phyloP scores from a whole-genome alignment of 2,329 filamentous ascomycete species.

The Verticillium klebahnii region DNA sequence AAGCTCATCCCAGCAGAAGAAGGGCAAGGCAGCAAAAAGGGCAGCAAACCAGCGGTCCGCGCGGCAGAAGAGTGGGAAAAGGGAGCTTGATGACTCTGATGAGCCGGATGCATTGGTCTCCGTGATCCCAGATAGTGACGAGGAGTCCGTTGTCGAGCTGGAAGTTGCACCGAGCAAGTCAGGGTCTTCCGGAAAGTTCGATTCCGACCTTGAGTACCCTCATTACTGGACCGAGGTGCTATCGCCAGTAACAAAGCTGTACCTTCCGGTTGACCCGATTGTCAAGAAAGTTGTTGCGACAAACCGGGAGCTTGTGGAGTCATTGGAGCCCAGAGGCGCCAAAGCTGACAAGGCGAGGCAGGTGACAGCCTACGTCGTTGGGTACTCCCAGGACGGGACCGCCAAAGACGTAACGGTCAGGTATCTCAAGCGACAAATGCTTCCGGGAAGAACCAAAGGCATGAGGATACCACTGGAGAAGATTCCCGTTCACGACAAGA shows the following conservation, averaged over 20 bases:
- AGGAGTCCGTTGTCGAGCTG: slow-evolving; percentile 56
- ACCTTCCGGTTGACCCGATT: slow-evolving; percentile 72
- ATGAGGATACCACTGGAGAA: slow-evolving; percentile 75
- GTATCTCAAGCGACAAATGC: slow-evolving; percentile 75
- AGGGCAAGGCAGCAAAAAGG: slow-evolving; percentile 13
- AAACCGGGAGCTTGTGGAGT: slow-evolving; percentile 65
- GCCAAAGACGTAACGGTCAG: slow-evolving; percentile 93
- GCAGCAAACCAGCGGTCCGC: slow-evolving; percentile 5
- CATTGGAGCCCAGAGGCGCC: slow-evolving; percentile 76
- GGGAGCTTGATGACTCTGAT: neutral
- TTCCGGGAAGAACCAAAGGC: slow-evolving; percentile 88
- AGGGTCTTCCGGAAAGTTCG: slow-evolving; percentile 48
- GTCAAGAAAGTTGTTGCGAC: slow-evolving; percentile 66
- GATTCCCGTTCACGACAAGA: slow-evolving; percentile 70
- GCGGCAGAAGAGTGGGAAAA: neutral
- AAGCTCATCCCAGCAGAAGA: slow-evolving; percentile 17
- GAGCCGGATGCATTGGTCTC: slow-evolving; percentile 9
- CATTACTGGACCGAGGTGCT: slow-evolving; percentile 92
- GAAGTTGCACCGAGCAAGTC: slow-evolving; percentile 36
- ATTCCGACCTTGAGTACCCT: slow-evolving; percentile 75
- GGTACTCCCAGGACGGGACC: slow-evolving; percentile 76
- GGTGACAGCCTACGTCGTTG: slow-evolving; percentile 84
- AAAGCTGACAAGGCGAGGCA: slow-evolving; percentile 85
- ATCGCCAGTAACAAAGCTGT: slow-evolving; percentile 75
- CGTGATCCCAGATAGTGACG: slow-evolving; percentile 49